Percentiles rank a stretch among this genome's conserved stretches.
These are phyloP conservation scores for Scutellaria baicalensis DNA, from an alignment of 257 asterid genomes.

Conservation along the genomic window DNA sequence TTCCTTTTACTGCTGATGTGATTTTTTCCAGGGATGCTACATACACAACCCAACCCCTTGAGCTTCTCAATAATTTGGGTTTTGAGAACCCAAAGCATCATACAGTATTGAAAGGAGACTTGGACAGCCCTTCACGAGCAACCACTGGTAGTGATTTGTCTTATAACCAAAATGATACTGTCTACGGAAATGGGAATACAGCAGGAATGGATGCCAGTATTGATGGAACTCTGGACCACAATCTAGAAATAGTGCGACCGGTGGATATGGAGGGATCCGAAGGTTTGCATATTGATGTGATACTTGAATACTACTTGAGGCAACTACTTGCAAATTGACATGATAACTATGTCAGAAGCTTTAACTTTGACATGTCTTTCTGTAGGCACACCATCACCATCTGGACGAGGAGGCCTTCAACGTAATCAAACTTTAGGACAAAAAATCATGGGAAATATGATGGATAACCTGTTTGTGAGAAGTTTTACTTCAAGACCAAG, in stretches of 20 bases:
- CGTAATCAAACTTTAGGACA: conserved; percentile 94
- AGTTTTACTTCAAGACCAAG: conserved; percentile 78
- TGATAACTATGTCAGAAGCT: conserved; percentile 5
- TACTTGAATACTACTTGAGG: background rate
- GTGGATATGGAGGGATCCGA: conserved; percentile 70
- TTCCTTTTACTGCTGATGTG: conserved; percentile 18
- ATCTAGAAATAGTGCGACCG: conserved; percentile 39
- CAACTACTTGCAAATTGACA: background rate
- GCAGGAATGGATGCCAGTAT: conserved; percentile 18
- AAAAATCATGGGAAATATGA: conserved; percentile 89
- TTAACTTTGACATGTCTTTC: conserved; percentile 8
- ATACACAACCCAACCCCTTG: conserved; percentile 95
- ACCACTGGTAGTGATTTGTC: conserved; percentile 28
- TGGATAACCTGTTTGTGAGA: conserved; percentile 78
- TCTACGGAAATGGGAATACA: conserved; percentile 48
- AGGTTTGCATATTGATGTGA: conserved; percentile 42
- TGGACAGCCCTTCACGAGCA: conserved; percentile 36
- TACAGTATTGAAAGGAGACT: conserved; percentile 32
- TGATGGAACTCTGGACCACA: conserved; percentile 41
- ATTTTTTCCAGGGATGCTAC: conserved; percentile 80
- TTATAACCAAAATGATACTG: conserved; percentile 25
- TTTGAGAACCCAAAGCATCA: conserved; percentile 58
- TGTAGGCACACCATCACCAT: conserved; percentile 81
- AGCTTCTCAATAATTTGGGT: conserved; percentile 88
- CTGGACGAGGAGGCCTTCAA: conserved; percentile 67